These are phyloP conservation scores for Ogataea paradorogensis DNA, from an alignment of 805 yeast genomes.

Conservation along the genomic window DNA sequence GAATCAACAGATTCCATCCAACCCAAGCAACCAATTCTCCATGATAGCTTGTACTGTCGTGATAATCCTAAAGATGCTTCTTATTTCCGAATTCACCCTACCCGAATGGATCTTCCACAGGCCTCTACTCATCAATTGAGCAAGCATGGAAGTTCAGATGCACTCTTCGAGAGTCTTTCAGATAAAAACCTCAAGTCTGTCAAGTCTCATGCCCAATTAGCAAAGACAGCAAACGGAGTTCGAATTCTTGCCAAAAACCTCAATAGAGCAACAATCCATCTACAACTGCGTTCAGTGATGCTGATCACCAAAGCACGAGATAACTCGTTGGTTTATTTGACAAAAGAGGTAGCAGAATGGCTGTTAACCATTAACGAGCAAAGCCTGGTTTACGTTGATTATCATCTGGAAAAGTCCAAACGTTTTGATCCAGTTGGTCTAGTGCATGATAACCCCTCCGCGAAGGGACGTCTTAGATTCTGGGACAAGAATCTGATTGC, in stretches of 20 bases:
- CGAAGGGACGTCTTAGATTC: slow-evolving; percentile 48
- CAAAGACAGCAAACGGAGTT: slow-evolving; percentile 80
- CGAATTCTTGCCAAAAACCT: slow-evolving; percentile 71
- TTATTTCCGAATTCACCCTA: slow-evolving; percentile 22
- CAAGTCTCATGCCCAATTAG: slow-evolving; percentile 69
- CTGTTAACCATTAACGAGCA: slow-evolving; percentile 39
- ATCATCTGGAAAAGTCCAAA: slow-evolving; percentile 55
- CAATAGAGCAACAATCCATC: slow-evolving; percentile 64
- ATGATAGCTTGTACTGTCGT: slow-evolving; percentile 26
- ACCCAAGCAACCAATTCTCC: slow-evolving; percentile 30
- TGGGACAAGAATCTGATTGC: slow-evolving; percentile 66
- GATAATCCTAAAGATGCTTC: slow-evolving; percentile 24
- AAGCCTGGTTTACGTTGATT: slow-evolving; percentile 65
- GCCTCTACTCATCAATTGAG: neutral
- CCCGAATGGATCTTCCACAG: slow-evolving; percentile 8
- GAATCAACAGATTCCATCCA: slow-evolving; percentile 20
- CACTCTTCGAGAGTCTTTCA: slow-evolving; percentile 22
- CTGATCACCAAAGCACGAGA: slow-evolving; percentile 90
- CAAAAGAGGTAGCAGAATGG: slow-evolving; percentile 82
- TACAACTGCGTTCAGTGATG: slow-evolving; percentile 68
- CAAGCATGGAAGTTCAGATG: slow-evolving; percentile 15
- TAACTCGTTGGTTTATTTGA: slow-evolving; percentile 67
- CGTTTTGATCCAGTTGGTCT: slow-evolving; percentile 62
- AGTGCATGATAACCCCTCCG: slow-evolving; percentile 43
- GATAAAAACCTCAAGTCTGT: slow-evolving; percentile 50